A percentile compares a stretch with the other conserved stretches of the same genome.
Evolutionary conservation across 2,329 filamentous ascomycete species (phyloP).

Genomic region (Paracamarosporium sp.): DNA sequence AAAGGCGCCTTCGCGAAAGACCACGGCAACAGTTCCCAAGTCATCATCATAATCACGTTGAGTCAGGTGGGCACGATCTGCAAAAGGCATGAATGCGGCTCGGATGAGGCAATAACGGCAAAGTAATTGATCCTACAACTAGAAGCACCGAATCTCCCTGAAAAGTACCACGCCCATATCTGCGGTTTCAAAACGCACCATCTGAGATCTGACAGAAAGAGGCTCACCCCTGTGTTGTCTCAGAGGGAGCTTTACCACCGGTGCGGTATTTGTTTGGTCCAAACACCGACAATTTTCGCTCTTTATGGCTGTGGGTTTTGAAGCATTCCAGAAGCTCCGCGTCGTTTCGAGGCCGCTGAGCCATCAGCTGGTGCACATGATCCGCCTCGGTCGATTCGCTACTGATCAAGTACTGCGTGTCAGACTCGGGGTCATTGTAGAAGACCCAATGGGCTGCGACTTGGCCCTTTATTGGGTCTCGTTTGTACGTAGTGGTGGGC

Average conservation of each 20-base stretch:
- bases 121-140: conserved; percentile 4
- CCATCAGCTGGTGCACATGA: conserved; percentile 5
- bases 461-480: conserved; percentile 2
- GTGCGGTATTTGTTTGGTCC: conserved; percentile 5
- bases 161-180: conserved; percentile 6
- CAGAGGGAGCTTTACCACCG: conserved; percentile 3
- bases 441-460: not conserved
- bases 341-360: conserved; percentile 6
- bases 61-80: conserved; percentile 6
- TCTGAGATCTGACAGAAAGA: conserved; percentile 3
- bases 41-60: conserved; percentile 5
- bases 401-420: conserved; percentile 5
- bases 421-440: conserved; percentile 3
- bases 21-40: conserved; percentile 5
- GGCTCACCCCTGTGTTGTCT: conserved; percentile 8
- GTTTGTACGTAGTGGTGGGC: conserved; percentile 2
- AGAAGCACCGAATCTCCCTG: conserved; percentile 3
- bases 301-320: conserved; percentile 7
- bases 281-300: conserved; percentile 7
- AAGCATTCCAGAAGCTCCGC: conserved; percentile 5
- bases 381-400: conserved; percentile 4
- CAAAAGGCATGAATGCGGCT: conserved; percentile 2
- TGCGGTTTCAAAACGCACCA: conserved; percentile 6
- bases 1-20: conserved; percentile 7
- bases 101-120: conserved; percentile 4